phyloP scores from a whole-genome alignment of 208 protist species.

The Strigomonas oncopelti region DNA sequence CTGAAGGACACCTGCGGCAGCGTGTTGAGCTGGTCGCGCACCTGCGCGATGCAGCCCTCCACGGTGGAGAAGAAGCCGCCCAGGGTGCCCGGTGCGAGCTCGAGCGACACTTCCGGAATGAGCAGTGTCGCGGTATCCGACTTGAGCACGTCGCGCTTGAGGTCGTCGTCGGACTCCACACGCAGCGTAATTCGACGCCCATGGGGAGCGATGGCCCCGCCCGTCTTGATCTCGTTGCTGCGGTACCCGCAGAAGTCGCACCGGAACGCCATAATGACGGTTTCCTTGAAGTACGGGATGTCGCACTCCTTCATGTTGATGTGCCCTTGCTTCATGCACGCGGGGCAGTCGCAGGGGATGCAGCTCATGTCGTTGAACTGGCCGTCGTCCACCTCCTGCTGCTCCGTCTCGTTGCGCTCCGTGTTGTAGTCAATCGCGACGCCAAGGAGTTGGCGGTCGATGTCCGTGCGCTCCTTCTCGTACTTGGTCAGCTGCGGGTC shows the following conservation, averaged over 20 bases:
- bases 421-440: conserved; percentile 88
- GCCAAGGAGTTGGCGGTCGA: conserved; percentile 84
- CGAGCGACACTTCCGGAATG: conserved; percentile 87
- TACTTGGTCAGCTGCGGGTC: conserved; percentile 82
- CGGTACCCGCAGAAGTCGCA: conserved; percentile 93
- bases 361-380: conserved; percentile 62
- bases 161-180: conserved; percentile 74
- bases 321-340: conserved; percentile 57
- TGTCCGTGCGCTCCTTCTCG: conserved; percentile 80
- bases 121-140: conserved; percentile 84
- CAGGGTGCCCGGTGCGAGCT: conserved; percentile 85
- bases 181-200: conserved; percentile 71
- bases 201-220: conserved; percentile 77
- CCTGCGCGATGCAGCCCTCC: conserved; percentile 86
- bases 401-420: conserved; percentile 59
- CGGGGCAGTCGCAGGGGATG: conserved; percentile 76
- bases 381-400: conserved; percentile 75
- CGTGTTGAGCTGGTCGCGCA: conserved; percentile 81
- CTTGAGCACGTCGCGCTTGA: conserved; percentile 93
- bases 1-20: conserved; percentile 79
- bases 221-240: conserved; percentile 92
- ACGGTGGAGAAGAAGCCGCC: conserved; percentile 94
- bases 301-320: conserved; percentile 83
- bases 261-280: conserved; percentile 90
- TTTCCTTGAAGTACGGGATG: conserved; percentile 95